These are phyloP conservation scores for Parascedosporium putredinis DNA, from an alignment of 2,329 filamentous ascomycete species.

Conservation along the genomic window DNA sequence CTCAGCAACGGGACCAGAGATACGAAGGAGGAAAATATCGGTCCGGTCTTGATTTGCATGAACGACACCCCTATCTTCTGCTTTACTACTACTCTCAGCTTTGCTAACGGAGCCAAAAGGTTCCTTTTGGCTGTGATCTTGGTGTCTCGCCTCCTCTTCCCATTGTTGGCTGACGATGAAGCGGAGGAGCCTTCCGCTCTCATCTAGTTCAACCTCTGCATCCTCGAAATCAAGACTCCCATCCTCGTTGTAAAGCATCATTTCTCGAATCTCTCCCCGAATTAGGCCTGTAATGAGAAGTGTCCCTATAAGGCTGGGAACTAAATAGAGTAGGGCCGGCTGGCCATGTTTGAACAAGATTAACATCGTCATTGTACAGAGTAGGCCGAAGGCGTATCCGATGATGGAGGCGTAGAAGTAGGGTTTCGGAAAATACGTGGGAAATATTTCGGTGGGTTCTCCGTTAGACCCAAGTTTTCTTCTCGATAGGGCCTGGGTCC, in stretches of 20 bases:
- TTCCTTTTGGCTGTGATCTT: constrained; percentile 12
- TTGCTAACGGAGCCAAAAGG: constrained; percentile 12
- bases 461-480: not conserved
- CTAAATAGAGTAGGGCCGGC: constrained; percentile 83
- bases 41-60: too few species aligned
- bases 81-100: constrained; percentile 8
- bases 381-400: constrained; percentile 71
- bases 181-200: constrained; percentile 26
- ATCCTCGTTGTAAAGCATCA: constrained; percentile 79
- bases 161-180: constrained; percentile 26
- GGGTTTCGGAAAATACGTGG: constrained; percentile 60
- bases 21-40: too few species aligned
- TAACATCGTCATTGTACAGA: constrained; percentile 66
- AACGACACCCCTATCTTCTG: too few species aligned
- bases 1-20: too few species aligned
- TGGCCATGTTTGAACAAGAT: constrained; percentile 72
- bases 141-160: constrained; percentile 17
- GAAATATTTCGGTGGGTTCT: not conserved
- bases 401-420: constrained; percentile 72
- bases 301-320: constrained; percentile 68
- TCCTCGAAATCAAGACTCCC: constrained; percentile 44
- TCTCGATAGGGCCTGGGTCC: constrained; percentile 37
- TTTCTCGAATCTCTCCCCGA: constrained; percentile 59
- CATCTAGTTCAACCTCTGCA: constrained; percentile 44
- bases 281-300: constrained; percentile 64